Percentiles rank a stretch among this genome's conserved stretches.
phyloP scores from a whole-genome alignment of 768 basidiomycete species.

The Tricholoma sp. region DNA sequence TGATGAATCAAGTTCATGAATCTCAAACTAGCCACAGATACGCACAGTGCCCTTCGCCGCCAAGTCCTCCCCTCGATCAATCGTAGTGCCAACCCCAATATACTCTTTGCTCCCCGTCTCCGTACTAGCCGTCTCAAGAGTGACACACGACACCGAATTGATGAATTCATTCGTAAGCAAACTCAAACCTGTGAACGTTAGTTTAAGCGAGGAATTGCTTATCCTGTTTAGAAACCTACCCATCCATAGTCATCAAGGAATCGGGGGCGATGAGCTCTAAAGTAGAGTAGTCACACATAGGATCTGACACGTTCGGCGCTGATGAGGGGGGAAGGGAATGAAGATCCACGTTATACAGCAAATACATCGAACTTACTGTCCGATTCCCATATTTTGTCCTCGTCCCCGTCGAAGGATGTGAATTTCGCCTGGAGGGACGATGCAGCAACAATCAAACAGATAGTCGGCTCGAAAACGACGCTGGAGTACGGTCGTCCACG shows the following conservation, averaged over 20 bases:
- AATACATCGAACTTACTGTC: conserved; percentile 47
- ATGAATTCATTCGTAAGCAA: conserved; percentile 92
- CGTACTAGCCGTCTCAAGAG: conserved; percentile 83
- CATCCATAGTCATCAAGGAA: conserved; percentile 84
- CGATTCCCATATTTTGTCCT: conserved; percentile 65
- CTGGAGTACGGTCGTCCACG: conserved; percentile 75
- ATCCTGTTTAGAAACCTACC: conserved; percentile 44
- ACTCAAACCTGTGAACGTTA: conserved; percentile 68
- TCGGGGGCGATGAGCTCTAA: conserved; percentile 91
- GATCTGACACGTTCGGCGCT: conserved; percentile 69
- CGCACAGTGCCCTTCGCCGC: conserved; percentile 90
- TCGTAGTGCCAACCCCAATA: conserved; percentile 90
- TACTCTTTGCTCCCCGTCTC: conserved; percentile 83
- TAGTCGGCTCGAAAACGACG: conserved; percentile 78
- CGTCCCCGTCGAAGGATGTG: conserved; percentile 83
- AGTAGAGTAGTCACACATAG: conserved; percentile 74
- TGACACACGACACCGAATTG: conserved; percentile 74
- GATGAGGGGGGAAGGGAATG: conserved; percentile 9
- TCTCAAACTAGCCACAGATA: conserved; percentile 15
- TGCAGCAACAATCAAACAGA: conserved; percentile 76
- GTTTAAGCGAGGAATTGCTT: not conserved
- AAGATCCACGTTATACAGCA: not conserved
- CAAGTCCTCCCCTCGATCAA: conserved; percentile 92
- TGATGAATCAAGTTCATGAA: conserved; percentile 6
- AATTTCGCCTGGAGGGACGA: conserved; percentile 74